These are phyloP conservation scores for Malus hybrid DNA, from an alignment of 331 rosid species.

Conservation along the genomic window DNA sequence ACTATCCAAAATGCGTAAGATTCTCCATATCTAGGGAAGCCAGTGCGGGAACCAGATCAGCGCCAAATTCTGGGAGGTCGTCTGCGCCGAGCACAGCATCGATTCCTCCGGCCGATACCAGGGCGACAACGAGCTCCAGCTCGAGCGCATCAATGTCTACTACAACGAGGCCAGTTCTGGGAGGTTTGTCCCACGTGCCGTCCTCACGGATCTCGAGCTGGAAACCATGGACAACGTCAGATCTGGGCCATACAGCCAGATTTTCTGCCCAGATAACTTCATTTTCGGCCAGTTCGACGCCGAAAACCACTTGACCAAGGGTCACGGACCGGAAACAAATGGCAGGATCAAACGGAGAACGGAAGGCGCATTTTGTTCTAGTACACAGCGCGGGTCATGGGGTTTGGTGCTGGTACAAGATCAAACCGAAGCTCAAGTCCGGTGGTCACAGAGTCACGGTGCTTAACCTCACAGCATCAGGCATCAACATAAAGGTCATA, in stretches of 20 bases:
- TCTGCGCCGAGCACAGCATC: slow-evolving; percentile 33
- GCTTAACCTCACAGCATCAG: slow-evolving; percentile 40
- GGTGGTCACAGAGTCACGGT: slow-evolving; percentile 41
- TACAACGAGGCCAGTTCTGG: slow-evolving; percentile 53
- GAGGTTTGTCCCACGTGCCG: slow-evolving; percentile 40
- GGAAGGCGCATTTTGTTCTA: slow-evolving; percentile 30
- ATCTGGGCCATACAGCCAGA: slow-evolving; percentile 51
- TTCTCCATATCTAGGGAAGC: slow-evolving; percentile 54
- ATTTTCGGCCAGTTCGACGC: slow-evolving; percentile 60
- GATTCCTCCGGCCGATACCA: slow-evolving; percentile 41
- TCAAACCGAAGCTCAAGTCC: slow-evolving; percentile 39
- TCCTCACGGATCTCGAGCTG: slow-evolving; percentile 52
- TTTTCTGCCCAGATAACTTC: slow-evolving; percentile 46
- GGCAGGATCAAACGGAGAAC: neutral
- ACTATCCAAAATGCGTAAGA: slow-evolving; percentile 38
- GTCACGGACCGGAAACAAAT: slow-evolving; percentile 22
- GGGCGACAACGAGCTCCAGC: slow-evolving; percentile 41
- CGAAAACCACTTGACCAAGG: slow-evolving; percentile 86
- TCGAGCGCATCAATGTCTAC: slow-evolving; percentile 52
- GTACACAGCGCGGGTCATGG: slow-evolving; percentile 53
- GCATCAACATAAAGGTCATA: slow-evolving; percentile 24
- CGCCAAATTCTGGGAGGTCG: slow-evolving; percentile 32
- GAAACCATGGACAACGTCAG: slow-evolving; percentile 55
- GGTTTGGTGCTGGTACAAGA: slow-evolving; percentile 59
- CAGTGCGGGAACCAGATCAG: slow-evolving; percentile 67